Base-by-base conservation (phyloP, 2,329 filamentous ascomycete genomes). In the Talaromyces islandicus region DNA sequence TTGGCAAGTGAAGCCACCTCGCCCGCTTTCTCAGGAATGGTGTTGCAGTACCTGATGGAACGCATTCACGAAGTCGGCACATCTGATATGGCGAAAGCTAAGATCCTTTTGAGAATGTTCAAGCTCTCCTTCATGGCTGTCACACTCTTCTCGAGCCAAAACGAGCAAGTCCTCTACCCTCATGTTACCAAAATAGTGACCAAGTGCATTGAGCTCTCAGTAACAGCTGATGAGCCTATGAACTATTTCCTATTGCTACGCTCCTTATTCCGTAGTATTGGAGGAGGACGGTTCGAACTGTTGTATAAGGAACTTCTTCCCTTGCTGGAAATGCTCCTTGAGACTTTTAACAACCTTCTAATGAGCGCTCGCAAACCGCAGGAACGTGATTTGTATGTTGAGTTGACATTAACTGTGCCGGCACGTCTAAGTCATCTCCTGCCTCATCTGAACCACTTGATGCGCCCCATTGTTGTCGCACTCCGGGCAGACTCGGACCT, bases 51-150 rank as follows among this genome's bases (percentile, higher is more conserved):
- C 71, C 81, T 99, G 62, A 99, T 99, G 94, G 90, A 93, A 68
- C 89, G 91, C 57, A 95, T 99, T 60, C 90, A 95, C 64, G 90
- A 99, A 71, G 92, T 99, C 50, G 94, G 94, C 24, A 94, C 91
- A 0, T 87, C 89, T 7, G 92, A 99, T 74, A 88, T 94, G 57
- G 92, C 91, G 71, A 96, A 93, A 74, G 93, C 94, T 0, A 93
- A 92, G 6, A 96, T 99, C 54, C 78, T 99, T 35, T 79, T 99
- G 56, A 85, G 95, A 59, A 85, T 99, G 56, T 99, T 97, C 79
- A 99, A 99, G 76, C 78, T 99, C 56, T 96, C 93, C 0, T 99
- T 99, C 74, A 99, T 99, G 94, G 95, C 95, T 0, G 94, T 99
- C 43, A 99, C 94, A 0, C 81, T 99, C 1, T 99, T 99, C 73